A percentile compares a stretch with the other conserved stretches of the same genome.
Conservation (phyloP, 2,329 filamentous ascomycete genomes). For the Xylaria sp. region DNA sequence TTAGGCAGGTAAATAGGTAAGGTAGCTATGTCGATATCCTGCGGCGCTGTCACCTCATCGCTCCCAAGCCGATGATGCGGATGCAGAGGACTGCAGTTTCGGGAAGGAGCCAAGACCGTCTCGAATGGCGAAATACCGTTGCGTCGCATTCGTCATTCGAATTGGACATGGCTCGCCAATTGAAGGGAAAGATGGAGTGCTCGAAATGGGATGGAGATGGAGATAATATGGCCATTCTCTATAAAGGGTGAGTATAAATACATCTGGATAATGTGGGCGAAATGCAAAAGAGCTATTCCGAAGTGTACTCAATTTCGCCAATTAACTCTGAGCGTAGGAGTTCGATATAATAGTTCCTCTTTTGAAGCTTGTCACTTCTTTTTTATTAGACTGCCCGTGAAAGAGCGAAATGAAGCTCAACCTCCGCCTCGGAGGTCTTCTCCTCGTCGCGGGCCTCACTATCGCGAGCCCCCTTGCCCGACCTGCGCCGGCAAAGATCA, state of each 20-base stretch:
- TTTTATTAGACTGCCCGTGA: neutral
- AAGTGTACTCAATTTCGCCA: neutral
- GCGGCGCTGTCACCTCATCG: constrained; percentile 40
- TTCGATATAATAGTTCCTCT: neutral
- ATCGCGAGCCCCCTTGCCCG: constrained; percentile 3
- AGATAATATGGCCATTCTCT: neutral
- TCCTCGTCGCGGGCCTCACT: constrained; percentile 31
- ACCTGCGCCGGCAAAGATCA: constrained; percentile 32
- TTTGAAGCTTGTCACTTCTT: too few species aligned
- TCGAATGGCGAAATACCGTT: constrained; percentile 29
- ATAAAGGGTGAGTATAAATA: constrained; percentile 10
- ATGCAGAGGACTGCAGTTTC: constrained; percentile 35
- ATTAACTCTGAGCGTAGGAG: neutral
- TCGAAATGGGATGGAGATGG: neutral
- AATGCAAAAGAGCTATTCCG: neutral
- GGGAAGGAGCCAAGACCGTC: constrained; percentile 40
- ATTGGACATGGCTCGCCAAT: constrained; percentile 14
- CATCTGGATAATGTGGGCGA: too few species aligned
- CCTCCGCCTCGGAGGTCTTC: neutral
- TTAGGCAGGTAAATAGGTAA: neutral
- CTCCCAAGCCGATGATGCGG: constrained; percentile 17
- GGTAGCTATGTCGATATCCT: constrained; percentile 40
- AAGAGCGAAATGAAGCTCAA: constrained; percentile 36
- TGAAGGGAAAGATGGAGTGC: neutral
- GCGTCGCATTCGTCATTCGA: constrained; percentile 36